A percentile compares a stretch with the other conserved stretches of the same genome.
Conservation (phyloP, 805 yeast species). For the Pichia paraexigua region DNA sequence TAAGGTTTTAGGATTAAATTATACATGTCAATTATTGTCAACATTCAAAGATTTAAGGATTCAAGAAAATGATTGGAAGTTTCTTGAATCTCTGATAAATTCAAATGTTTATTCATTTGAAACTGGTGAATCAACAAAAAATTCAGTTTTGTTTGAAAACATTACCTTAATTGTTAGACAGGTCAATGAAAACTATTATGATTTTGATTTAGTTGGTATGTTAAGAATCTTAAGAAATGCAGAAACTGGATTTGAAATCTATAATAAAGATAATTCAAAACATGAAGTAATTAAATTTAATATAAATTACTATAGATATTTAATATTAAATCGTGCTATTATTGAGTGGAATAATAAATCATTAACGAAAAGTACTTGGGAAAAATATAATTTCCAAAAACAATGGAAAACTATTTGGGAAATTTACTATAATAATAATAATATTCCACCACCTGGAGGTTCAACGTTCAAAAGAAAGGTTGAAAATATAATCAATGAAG, state of each 20-base stretch:
- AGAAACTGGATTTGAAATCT: constrained; percentile 5
- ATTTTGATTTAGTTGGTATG: constrained; percentile 1
- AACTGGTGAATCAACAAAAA: background rate
- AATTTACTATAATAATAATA: constrained; percentile 3
- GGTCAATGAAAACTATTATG: background rate
- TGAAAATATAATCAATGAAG: background rate
- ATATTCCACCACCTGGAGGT: constrained; percentile 4
- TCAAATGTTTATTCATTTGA: background rate
- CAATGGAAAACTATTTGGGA: constrained; percentile 11
- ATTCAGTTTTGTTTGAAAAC: background rate
- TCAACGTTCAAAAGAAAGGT: background rate
- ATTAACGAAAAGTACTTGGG: constrained; percentile 1
- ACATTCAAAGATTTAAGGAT: background rate
- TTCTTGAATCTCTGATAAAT: background rate
- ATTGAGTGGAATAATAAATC: constrained; percentile 4
- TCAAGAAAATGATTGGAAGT: background rate
- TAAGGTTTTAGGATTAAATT: background rate
- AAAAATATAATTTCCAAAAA: background rate
- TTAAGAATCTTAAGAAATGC: constrained; percentile 3
- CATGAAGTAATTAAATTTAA: background rate
- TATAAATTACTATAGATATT: constrained; percentile 1
- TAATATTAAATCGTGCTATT: background rate
- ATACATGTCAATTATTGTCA: background rate
- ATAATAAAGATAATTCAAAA: background rate
- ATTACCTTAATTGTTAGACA: background rate